Base-by-base conservation (phyloP, 2,329 filamentous ascomycete genomes). In the Xylariaceae sp. region DNA sequence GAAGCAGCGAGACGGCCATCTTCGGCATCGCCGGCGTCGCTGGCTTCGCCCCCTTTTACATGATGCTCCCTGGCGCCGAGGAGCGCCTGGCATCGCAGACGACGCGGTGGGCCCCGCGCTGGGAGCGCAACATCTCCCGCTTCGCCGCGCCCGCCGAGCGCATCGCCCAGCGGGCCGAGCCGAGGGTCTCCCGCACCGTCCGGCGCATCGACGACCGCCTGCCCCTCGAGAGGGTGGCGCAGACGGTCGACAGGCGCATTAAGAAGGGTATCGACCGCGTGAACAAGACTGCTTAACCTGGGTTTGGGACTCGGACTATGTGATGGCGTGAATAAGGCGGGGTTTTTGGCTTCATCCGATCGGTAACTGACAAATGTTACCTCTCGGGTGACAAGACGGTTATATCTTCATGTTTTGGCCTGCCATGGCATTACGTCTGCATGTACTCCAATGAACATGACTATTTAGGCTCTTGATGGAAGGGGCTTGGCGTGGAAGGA, bases 121-220 rank as follows among this genome's bases (percentile, higher is more conserved):
- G 75, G 75, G 74, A 78, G 59, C 65, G 67, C 37, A 76, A 75
- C 59, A 69, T 78, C 54, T 68, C 62, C 46, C 72, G 70, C 62
- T 70, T 78, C 55, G 60, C 64, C 7, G 59, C 63, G n/a, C 68
- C 69, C 12, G 65, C 67, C 18, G 65, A 71, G 57, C 60, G 62
- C 14, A 61, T 67, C 35, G 65, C 73, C 28, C 68, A 70, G 48
- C 65, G 69, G 36, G 63, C 74, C 37, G 64, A 73, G 53, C 71
- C 70, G 2, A 69, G 66, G 14, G 53, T 73, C 36, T 58, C 67
- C 37, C 62, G 60, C 42, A 65, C 67, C 33, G 63, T 74, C 19
- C 62, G 67, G 55, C 59, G 55, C 23, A 59, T 75, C 29, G 69
- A 73, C 39, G 53, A 65, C 43, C 65, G 63, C 34, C 60, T 76